Evolutionary conservation across 257 asterid genomes (phyloP).

Genomic region (Rubia yunnanensis): DNA sequence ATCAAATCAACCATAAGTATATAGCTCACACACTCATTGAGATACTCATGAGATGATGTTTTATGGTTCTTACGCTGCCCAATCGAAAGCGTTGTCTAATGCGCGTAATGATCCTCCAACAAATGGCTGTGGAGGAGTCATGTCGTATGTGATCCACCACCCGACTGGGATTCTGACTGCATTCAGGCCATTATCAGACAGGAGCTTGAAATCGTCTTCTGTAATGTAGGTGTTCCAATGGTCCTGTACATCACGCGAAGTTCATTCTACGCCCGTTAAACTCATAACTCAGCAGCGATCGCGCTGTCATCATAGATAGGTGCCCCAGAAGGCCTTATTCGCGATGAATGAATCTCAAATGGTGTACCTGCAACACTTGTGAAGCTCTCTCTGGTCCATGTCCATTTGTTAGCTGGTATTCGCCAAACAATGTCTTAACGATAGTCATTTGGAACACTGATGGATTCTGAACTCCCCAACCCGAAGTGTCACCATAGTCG

Average conservation of each 20-base stretch:
- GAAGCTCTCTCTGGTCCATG: constrained; percentile 48
- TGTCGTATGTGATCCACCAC: constrained; percentile 63
- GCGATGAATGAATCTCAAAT: background rate
- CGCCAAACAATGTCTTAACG: constrained; percentile 37
- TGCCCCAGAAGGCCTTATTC: too few relatives aligned
- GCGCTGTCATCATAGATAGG: background rate
- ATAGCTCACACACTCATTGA: background rate
- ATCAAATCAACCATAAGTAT: background rate
- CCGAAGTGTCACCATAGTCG: constrained; percentile 1
- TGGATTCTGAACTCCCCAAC: constrained; percentile 59
- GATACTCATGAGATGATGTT: background rate
- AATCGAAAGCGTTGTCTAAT: constrained; percentile 56
- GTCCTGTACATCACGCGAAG: constrained; percentile 23
- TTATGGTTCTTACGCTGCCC: constrained; percentile 59
- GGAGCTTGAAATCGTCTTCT: constrained; percentile 57
- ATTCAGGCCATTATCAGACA: constrained; percentile 36
- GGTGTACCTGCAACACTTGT: constrained; percentile 41
- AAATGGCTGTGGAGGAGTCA: constrained; percentile 51
- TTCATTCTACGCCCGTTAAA: background rate
- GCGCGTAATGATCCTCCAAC: constrained; percentile 59
- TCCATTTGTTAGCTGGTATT: constrained; percentile 69
- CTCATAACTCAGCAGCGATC: background rate
- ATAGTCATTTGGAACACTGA: constrained; percentile 43
- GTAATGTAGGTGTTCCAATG: constrained; percentile 58
- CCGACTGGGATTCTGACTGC: constrained; percentile 76